Conservation (phyloP, 805 yeast genomes). For the Kluyveromyces siamensis region DNA sequence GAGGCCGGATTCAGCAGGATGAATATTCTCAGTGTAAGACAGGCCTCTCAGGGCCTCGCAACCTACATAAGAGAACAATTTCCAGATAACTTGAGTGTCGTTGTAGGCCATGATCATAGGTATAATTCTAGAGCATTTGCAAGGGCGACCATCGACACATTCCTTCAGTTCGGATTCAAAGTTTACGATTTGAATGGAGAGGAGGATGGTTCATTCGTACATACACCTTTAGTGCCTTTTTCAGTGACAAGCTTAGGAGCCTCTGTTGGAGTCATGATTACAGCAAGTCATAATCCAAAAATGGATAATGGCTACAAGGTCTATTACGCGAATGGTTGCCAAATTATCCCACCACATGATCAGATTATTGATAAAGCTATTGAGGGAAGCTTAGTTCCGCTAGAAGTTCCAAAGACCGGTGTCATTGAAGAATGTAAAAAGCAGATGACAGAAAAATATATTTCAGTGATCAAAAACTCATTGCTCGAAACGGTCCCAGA, state of each 20-base stretch:
- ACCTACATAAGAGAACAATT: constrained; percentile 32
- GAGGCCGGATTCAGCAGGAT: constrained; percentile 83
- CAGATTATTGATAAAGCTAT: constrained; percentile 58
- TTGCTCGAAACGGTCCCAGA: constrained; percentile 25
- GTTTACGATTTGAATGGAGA: constrained; percentile 47
- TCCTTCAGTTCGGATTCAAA: constrained; percentile 54
- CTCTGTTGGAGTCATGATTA: constrained; percentile 83
- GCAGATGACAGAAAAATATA: constrained; percentile 36
- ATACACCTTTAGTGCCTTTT: constrained; percentile 92
- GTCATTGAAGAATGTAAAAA: constrained; percentile 30
- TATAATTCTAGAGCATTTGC: constrained; percentile 76
- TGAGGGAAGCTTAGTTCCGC: constrained; percentile 50
- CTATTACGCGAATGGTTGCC: constrained; percentile 90
- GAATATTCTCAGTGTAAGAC: constrained; percentile 83
- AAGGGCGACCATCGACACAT: constrained; percentile 65
- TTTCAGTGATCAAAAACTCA: constrained; percentile 22
- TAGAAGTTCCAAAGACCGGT: constrained; percentile 15
- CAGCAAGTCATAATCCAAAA: constrained; percentile 83
- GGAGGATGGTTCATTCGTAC: constrained; percentile 35
- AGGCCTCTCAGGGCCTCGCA: constrained; percentile 81
- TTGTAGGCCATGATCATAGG: constrained; percentile 89
- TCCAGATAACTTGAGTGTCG: constrained; percentile 32
- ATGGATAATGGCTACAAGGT: constrained; percentile 91
- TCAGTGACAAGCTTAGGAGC: constrained; percentile 57
- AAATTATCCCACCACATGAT: constrained; percentile 91